Evolutionary conservation across 768 basidiomycete genomes (phyloP), one percentile per base, ranked within the genome.

Genomic region (Inosperma sp.): DNA sequence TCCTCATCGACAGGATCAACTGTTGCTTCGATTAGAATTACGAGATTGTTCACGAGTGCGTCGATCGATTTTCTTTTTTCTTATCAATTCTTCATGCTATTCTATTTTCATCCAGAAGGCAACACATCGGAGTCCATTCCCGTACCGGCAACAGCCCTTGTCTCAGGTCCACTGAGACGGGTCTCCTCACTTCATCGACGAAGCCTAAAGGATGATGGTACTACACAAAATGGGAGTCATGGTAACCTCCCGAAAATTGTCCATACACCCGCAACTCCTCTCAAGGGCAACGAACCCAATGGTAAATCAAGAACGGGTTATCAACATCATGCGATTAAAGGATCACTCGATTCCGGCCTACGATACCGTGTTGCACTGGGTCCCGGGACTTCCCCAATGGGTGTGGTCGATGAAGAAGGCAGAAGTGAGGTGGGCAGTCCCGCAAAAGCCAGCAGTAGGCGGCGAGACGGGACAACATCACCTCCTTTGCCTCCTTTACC

Each of bases 331-430:
- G 51, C 43, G 50, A 58, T 51, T 21, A 65, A 67, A 37, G 58
- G 58, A 33, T 74, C 74, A 2, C 49, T 70, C 34, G 74, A 75
- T 35, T 71, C 68, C 4, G 65, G 64, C 10, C 64, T 65, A 50
- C 60, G 68, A n/a, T 71, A 69, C 54, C 68, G 66, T 51, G 36
- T 50, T 3, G 41, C 12, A 49, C 57, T 33, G 31, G 31, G 31
- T 47, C 5, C 42, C 42, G 21, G 25, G 17, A 35, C 17, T 2
- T 35, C 23, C 14, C 3, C 23, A 8, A 48, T 72, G 69, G 63
- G 64, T 46, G 63, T 67, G 13, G 67, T 72, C 9, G 66, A 69
- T 48, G 74, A 74, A 49, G 70, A 69, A 50, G 65, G 61, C n/a
- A 41, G 53, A 31, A 34, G 41, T 26, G 22, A 44, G 16, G 34